phyloP scores from a whole-genome alignment of 805 yeast genomes.

The Nakazawaea anatomiae region DNA sequence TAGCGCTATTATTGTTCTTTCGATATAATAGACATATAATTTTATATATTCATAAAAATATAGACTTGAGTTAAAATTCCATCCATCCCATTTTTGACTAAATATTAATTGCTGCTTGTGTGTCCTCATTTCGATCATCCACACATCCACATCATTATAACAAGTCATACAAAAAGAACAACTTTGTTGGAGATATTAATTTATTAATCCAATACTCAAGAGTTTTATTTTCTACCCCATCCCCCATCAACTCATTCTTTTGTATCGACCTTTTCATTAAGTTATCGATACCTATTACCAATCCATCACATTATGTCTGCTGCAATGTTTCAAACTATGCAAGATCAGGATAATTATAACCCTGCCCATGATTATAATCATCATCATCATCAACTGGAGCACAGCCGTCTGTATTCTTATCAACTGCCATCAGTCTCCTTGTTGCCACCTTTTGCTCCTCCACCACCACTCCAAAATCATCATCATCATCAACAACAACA shows the following conservation, averaged over 20 bases:
- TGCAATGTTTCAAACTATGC: not conserved
- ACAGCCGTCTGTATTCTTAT: not conserved
- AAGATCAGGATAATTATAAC: not conserved
- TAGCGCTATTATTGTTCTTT: not conserved
- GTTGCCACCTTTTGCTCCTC: not conserved
- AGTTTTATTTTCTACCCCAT: not conserved
- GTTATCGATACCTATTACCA: slow-evolving; percentile 26
- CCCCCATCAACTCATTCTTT: not conserved
- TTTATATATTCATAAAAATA: too few relatives aligned
- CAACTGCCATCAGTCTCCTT: not conserved
- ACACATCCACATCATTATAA: too few relatives aligned
- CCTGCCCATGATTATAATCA: slow-evolving; percentile 2
- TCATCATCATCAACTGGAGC: not conserved
- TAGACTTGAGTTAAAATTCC: not conserved
- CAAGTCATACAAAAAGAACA: too few relatives aligned
- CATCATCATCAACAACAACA: slow-evolving; percentile 12
- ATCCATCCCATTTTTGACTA: not conserved
- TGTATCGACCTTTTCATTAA: slow-evolving; percentile 35
- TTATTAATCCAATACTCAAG: slow-evolving; percentile 14
- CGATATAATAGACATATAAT: not conserved
- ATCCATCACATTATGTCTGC: slow-evolving; percentile 5
- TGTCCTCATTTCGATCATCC: too few relatives aligned
- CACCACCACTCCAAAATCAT: slow-evolving; percentile 11
- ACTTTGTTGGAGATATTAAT: slow-evolving; percentile 17
- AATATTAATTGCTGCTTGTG: too few relatives aligned